phyloP scores from a whole-genome alignment of 805 yeast species.

The Metschnikowia santaceciliae region DNA sequence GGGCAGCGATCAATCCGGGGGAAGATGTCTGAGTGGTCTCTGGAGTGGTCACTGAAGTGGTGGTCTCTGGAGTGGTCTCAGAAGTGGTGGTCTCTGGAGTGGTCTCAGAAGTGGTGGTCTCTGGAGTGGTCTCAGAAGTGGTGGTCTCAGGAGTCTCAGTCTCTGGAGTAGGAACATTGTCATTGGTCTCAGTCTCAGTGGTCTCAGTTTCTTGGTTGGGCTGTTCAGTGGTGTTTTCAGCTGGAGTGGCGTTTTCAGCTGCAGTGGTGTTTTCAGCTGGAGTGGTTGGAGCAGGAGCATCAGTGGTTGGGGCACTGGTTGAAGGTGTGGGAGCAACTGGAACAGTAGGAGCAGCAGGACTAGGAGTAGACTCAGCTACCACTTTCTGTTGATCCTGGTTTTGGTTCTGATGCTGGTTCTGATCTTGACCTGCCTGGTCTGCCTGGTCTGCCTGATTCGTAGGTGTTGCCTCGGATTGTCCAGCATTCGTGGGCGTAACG shows the following conservation, averaged over 20 bases:
- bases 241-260: too few species aligned
- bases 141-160: not conserved
- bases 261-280: too few species aligned
- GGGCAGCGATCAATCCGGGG: conserved; percentile 33
- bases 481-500: conserved; percentile 7
- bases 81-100: not conserved
- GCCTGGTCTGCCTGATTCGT: too few species aligned
- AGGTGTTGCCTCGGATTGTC: conserved; percentile 7
- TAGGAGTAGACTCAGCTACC: too few species aligned
- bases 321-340: too few species aligned
- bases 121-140: not conserved
- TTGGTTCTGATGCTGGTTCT: too few species aligned
- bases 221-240: too few species aligned
- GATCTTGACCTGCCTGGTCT: too few species aligned
- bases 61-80: not conserved
- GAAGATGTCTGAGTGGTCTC: not conserved
- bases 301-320: too few species aligned
- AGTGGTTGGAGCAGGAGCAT: too few species aligned
- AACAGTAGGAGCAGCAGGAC: too few species aligned
- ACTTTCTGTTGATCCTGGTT: too few species aligned
- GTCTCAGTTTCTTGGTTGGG: not conserved
- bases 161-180: not conserved
- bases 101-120: not conserved
- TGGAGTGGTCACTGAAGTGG: not conserved
- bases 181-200: conserved; percentile 7